Percentiles rank a stretch among this genome's conserved stretches.
phyloP scores from a whole-genome alignment of 495 filamentous ascomycete species.

The Articulospora tetracladia region DNA sequence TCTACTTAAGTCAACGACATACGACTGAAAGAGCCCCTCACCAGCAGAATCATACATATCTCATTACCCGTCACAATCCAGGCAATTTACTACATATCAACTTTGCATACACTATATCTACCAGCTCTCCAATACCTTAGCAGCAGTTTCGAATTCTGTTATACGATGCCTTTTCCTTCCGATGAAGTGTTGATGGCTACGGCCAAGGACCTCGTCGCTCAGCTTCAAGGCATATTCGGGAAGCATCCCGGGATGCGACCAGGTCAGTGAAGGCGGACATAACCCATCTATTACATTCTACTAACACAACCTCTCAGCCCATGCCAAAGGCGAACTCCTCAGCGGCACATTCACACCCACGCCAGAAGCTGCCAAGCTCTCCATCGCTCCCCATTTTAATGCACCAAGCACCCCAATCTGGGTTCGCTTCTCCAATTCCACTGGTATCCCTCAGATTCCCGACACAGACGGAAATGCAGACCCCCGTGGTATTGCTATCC shows the following conservation, averaged over 20 bases:
- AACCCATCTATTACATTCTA: too few species aligned
- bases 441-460: constrained; percentile 46
- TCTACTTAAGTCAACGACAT: not conserved
- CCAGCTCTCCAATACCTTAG: not conserved
- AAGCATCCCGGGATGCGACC: constrained; percentile 43
- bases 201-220: constrained; percentile 31
- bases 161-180: constrained; percentile 39
- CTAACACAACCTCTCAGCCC: constrained; percentile 31
- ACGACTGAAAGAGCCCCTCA: too few species aligned
- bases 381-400: constrained; percentile 47
- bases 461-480: constrained; percentile 45
- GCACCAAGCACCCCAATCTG: constrained; percentile 38
- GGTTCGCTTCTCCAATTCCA: constrained; percentile 48
- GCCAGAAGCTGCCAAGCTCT: constrained; percentile 36
- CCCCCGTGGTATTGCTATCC: constrained; percentile 45
- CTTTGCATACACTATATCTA: too few species aligned
- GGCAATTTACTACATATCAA: too few species aligned
- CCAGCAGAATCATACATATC: too few species aligned
- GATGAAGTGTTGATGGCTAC: constrained; percentile 39
- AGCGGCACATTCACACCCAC: constrained; percentile 47
- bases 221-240: constrained; percentile 38
- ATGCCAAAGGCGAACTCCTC: constrained; percentile 46
- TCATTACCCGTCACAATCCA: too few species aligned
- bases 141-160: too few species aligned
- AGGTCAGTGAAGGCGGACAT: constrained; percentile 23